phyloP scores from a whole-genome alignment of 2,329 filamentous ascomycete genomes.

The Curvularia sp. region DNA sequence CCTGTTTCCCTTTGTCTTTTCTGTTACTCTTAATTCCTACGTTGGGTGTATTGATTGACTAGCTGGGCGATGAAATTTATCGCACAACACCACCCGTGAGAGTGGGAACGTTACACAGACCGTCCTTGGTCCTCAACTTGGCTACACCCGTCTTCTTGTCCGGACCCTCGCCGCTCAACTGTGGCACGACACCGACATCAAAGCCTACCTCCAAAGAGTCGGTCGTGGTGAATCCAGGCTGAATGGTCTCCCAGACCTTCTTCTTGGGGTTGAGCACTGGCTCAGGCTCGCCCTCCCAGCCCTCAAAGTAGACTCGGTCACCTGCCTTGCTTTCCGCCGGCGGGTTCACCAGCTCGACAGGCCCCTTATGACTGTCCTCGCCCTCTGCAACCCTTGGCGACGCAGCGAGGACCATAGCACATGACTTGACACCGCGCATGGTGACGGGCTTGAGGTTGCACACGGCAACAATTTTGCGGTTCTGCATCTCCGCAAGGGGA shows the following conservation, averaged over 20 bases:
- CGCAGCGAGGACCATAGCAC: conserved; percentile 93
- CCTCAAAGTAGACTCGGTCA: conserved; percentile 90
- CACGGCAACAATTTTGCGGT: conserved; percentile 91
- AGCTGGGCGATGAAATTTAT: conserved; percentile 56
- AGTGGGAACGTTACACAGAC: conserved; percentile 81
- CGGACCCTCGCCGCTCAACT: conserved; percentile 73
- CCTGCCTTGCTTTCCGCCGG: conserved; percentile 81
- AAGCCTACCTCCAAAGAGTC: conserved; percentile 83
- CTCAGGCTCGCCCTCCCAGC: conserved; percentile 93
- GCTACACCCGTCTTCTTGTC: conserved; percentile 63
- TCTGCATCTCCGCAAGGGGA: conserved; percentile 95
- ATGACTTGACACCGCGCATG: conserved; percentile 87
- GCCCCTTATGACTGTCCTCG: conserved; percentile 83
- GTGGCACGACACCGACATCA: conserved; percentile 78
- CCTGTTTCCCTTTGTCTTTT: background rate
- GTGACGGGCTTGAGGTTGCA: conserved; percentile 99
- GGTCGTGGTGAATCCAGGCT: conserved; percentile 94
- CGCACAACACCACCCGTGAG: conserved; percentile 83
- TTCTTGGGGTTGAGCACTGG: conserved; percentile 97
- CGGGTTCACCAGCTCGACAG: conserved; percentile 89
- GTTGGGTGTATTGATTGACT: background rate
- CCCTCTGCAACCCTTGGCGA: conserved; percentile 84
- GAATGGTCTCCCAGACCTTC: conserved; percentile 97
- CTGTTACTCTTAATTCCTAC: background rate
- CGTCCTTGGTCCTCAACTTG: conserved; percentile 78